Base-by-base conservation (phyloP, 441 rosid species). In the Gossypium aridum region DNA sequence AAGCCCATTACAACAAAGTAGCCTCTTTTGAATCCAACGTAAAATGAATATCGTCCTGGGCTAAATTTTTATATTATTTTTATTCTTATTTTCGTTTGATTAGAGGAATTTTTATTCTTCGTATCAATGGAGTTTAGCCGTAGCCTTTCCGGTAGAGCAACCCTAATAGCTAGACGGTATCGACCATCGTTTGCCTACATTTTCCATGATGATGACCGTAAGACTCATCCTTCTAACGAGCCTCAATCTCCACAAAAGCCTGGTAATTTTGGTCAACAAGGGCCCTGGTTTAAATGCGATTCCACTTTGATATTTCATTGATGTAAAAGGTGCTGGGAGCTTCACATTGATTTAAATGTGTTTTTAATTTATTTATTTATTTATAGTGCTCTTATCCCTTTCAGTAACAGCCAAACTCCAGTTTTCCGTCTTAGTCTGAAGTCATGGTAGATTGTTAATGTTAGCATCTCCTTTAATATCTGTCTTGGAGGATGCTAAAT, bases 81-180 rank as follows among this genome's bases (percentile, higher is more conserved):
- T 28, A 0, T 56, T n/a, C 53, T 26, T 56, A 5, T 9, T 56
- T 8, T 8, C 4, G 0, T 71, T 62, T 34, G 45, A 31, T 53
- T 71, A 66, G 54, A 53, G 47, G 64, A 14, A 17, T 19, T 57
- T 28, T 6, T 7, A 2, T 61, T 75, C 47, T 68, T 45, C 56
- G 22, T 63, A 28, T 17, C 79, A 74, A 93, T 90, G 97, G 91
- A 91, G 65, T 88, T 75, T 75, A 72, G 85, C 65, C 84, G 88
- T 37, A 77, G 88, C 66, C 80, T 93, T 68, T 71, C 87, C 6
- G 83, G 77, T 26, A 84, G 93, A 55, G 81, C 90, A 28, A 83
- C 73, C 62, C 79, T 86, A 26, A 1, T 77, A 28, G 67, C 85
- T 71, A 86, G 87, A 61, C 47, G 79, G 19, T 70, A 49, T 61